Evolutionary conservation across 768 basidiomycete species (phyloP).

Genomic region (Wakefieldia striispora): DNA sequence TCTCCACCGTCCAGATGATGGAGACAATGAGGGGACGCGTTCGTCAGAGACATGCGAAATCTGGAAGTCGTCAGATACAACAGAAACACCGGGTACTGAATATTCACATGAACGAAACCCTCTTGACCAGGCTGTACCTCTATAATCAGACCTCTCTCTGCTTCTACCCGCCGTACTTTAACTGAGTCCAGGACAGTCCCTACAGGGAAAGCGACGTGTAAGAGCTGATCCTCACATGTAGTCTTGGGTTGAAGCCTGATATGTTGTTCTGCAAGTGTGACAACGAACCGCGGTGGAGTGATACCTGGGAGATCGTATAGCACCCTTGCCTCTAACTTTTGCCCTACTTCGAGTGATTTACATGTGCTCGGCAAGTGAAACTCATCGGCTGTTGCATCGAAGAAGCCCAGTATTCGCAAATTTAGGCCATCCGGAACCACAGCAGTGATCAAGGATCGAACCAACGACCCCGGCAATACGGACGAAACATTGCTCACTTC

Average conservation of each 20-base stretch:
- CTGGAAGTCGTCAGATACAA: slow-evolving; percentile 38
- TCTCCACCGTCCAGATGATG: slow-evolving; percentile 76
- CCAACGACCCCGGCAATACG: slow-evolving; percentile 81
- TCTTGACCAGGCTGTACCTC: slow-evolving; percentile 60
- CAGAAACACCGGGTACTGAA: background rate
- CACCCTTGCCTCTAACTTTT: slow-evolving; percentile 81
- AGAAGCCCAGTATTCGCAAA: slow-evolving; percentile 88
- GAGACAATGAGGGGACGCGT: slow-evolving; percentile 74
- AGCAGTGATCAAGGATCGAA: slow-evolving; percentile 79
- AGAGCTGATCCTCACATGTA: slow-evolving; percentile 23
- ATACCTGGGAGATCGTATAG: slow-evolving; percentile 71
- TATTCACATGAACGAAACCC: slow-evolving; percentile 85
- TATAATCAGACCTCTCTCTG: slow-evolving; percentile 79
- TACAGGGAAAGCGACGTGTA: slow-evolving; percentile 65
- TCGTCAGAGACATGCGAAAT: slow-evolving; percentile 95
- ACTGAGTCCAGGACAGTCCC: slow-evolving; percentile 72
- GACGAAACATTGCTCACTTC: slow-evolving; percentile 78
- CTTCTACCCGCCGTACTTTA: slow-evolving; percentile 70
- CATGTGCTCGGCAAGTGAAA: slow-evolving; percentile 59
- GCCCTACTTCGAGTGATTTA: slow-evolving; percentile 56
- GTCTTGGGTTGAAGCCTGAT: slow-evolving; percentile 48
- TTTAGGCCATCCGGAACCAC: slow-evolving; percentile 73
- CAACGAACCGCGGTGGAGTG: slow-evolving; percentile 79
- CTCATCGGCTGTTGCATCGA: slow-evolving; percentile 84
- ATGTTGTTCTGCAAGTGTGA: slow-evolving; percentile 74